Base-by-base conservation (phyloP, 2,329 filamentous ascomycete species). In the Alternaria consortialis region DNA sequence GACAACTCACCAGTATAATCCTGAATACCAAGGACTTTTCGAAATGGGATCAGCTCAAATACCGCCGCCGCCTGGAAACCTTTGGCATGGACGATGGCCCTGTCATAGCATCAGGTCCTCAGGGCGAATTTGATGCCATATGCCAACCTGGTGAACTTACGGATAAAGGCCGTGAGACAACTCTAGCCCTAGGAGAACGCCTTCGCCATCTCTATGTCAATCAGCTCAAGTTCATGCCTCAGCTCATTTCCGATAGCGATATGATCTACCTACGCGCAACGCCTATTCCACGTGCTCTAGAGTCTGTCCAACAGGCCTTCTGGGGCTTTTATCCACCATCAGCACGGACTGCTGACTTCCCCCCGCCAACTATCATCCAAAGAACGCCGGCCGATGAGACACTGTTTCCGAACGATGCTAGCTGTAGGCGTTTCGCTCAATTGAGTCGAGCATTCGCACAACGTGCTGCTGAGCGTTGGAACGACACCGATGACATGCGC, bases 1-100 rank as follows among this genome's bases (percentile, higher is more conserved):
- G 88, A 60, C 89, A 90, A 67, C 85, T 98, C 75, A 87, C 84
- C 27, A 86, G 86, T 60, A 84, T 87, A 61, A 84, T 89, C 25
- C 82, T 87, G 65, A 81, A 81, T 39, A 85, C 81, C 46, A 83
- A 84, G 57, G 84, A 84, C 72, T 79, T 80, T 61, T 82, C 79
- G 36, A 75, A 80, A 53, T 90, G 86, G 87, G 84, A 88, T 68
- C 80, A 81, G 1, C 81, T 90, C 61, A 83, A 85, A 69, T 90
- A 87, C 80, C 83, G 89, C 68, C 87, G 93, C 62, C 88, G 91
- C 47, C 84, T 97, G 48, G 95, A 99, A 80, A 91, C 91, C 0
- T 95, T 97, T 76, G 91, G 90, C 4, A 75, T 81, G 17, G 82
- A 89, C 66, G 85, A 88, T 61, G 72, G 72, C n/a, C 88, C 93